Percentiles rank a stretch among this genome's conserved stretches.
Conservation (phyloP, 2,329 filamentous ascomycete species). For the Orbilia blumenaviensis region DNA sequence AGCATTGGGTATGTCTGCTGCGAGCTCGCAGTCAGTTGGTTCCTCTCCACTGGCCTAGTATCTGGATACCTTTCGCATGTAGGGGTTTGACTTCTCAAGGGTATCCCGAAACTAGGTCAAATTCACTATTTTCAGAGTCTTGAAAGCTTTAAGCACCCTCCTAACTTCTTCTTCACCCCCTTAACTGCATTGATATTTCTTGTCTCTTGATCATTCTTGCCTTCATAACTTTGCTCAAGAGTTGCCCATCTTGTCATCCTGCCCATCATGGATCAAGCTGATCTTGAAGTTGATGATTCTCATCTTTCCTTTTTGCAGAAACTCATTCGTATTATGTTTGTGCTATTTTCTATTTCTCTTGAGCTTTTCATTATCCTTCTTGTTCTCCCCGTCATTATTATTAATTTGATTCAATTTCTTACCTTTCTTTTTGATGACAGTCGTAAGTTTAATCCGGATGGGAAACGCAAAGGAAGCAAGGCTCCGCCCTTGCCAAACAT, state of each 20-base stretch:
- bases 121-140: neutral
- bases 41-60: neutral
- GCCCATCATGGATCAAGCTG: neutral
- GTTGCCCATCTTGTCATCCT: neutral
- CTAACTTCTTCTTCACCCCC: neutral
- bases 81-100: neutral
- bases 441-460: conserved; percentile 51
- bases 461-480: conserved; percentile 44
- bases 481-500: conserved; percentile 46
- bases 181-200: neutral
- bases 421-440: conserved; percentile 22
- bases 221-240: too few species aligned
- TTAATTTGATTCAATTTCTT: neutral
- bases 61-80: neutral
- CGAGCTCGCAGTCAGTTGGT: neutral
- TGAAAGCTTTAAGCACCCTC: neutral
- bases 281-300: neutral
- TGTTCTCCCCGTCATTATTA: neutral
- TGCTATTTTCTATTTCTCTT: neutral
- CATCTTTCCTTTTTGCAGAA: neutral
- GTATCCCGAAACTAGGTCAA: neutral
- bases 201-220: neutral
- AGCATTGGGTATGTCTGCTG: conserved; percentile 45
- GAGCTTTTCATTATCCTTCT: neutral
- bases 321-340: neutral